Evolutionary conservation across 2,329 filamentous ascomycete species (phyloP).

Genomic region (Alternaria ethzedia): DNA sequence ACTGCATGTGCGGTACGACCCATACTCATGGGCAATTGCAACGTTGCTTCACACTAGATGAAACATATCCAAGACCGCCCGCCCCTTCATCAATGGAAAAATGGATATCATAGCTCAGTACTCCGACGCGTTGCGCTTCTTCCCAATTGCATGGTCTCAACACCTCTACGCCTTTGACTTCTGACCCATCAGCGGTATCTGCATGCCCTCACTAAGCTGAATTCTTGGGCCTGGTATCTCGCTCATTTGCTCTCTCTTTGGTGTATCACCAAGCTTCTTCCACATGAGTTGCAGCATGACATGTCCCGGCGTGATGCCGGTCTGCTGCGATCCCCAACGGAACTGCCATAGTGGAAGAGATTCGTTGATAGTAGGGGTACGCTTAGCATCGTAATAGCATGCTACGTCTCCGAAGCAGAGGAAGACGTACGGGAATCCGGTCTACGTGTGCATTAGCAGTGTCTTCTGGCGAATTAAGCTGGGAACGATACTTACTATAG

Average conservation of each 20-base stretch:
- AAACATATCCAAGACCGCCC: not conserved
- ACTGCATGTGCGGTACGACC: not conserved
- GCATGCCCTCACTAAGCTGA: slow-evolving; percentile 20
- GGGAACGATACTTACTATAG: slow-evolving; percentile 33
- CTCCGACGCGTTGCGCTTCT: not conserved
- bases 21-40: not conserved
- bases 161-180: not conserved
- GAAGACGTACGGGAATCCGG: slow-evolving; percentile 40
- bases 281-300: slow-evolving; percentile 39
- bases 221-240: slow-evolving; percentile 28
- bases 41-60: not conserved
- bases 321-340: slow-evolving; percentile 41
- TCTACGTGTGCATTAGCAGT: slow-evolving; percentile 9
- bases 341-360: slow-evolving; percentile 37
- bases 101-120: not conserved
- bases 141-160: not conserved
- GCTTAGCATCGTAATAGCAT: slow-evolving; percentile 44
- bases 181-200: slow-evolving; percentile 30
- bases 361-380: slow-evolving; percentile 23
- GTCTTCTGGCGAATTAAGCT: not conserved
- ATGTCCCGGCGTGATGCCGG: slow-evolving; percentile 44
- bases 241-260: slow-evolving; percentile 21
- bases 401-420: slow-evolving; percentile 43
- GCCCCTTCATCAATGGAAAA: not conserved
- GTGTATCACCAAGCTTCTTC: slow-evolving; percentile 32